Evolutionary conservation across 208 protist genomes (phyloP).

Genomic region (Willaertia magna): DNA sequence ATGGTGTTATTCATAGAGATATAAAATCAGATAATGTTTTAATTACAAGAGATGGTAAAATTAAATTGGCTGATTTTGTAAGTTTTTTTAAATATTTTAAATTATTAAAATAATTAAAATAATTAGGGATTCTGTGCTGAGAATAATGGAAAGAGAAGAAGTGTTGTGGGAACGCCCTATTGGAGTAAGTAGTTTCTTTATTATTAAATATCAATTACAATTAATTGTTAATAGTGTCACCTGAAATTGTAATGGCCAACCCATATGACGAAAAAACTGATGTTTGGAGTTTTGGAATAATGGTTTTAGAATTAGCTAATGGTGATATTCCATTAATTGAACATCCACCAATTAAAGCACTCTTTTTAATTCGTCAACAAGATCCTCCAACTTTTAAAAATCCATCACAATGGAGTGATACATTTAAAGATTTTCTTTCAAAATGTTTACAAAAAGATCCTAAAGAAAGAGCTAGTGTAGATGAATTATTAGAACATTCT

Average conservation of each 20-base stretch:
- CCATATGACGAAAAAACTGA: slow-evolving; percentile 20
- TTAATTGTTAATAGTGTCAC: slow-evolving; percentile 29
- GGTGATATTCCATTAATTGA: neutral
- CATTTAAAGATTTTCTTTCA: neutral
- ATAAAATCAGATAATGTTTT: neutral
- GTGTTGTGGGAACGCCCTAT: slow-evolving; percentile 49
- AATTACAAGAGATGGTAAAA: neutral
- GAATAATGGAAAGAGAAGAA: slow-evolving; percentile 12
- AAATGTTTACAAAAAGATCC: neutral
- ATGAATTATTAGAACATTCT: neutral
- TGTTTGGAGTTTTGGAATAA: slow-evolving; percentile 37
- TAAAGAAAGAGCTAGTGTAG: neutral
- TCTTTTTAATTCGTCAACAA: neutral
- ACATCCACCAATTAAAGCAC: neutral
- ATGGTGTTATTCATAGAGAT: slow-evolving; percentile 30
- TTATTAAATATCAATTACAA: too few species aligned
- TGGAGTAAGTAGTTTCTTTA: too few species aligned
- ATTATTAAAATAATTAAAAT: slow-evolving; percentile 22
- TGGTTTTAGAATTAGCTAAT: slow-evolving; percentile 37
- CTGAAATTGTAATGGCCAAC: slow-evolving; percentile 41
- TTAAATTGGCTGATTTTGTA: neutral
- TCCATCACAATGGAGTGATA: neutral
- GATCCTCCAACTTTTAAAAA: neutral
- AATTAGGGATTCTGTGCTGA: slow-evolving; percentile 38
- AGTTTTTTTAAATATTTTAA: neutral